Base-by-base conservation (phyloP, 2,329 filamentous ascomycete genomes). In the Ilyonectria mors-panacis region DNA sequence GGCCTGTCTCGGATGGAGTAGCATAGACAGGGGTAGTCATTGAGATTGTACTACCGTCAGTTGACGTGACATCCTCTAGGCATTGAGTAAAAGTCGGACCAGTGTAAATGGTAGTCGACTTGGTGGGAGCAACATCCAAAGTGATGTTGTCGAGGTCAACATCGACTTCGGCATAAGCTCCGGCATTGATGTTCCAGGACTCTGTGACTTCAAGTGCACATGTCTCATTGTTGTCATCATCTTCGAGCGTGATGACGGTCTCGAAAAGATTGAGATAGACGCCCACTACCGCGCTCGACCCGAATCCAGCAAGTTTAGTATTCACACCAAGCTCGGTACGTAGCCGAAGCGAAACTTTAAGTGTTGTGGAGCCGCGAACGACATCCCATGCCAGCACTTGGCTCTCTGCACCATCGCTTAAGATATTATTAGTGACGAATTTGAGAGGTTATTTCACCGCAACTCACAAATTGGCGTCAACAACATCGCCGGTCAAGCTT, bases 191-290 rank as follows among this genome's bases (percentile, higher is more conserved):
- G 9, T 65, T 55, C 63, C 56, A 59, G 33, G 23, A 44, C 48
- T 56, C 63, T 0, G 50, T 26, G 2, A n/a, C 50, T 42, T 65
- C 48, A 4, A 50, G 37, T 1, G 15, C 13, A n/a, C 63, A 65
- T 6, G 39, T 30, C 12, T 50, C 9, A 33, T 50, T 28, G 17
- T 39, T n/a, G 19, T 44, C 7, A 10, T 48, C 19, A 10, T 48
- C 15, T 4, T 48, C 30, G 21, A 65, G 39, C 17, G 21, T 17
- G 50, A 42, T 9, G 6, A 59, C 39, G 26, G 54, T 15, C 17
- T 65, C 63, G 10, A 59, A 10, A 19, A 65, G 21, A n/a, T 65
- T 65, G 48, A 60, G 39, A 44, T 65, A 65, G 7, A 65, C 42
- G 4, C 63, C 63, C 23, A 59, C n/a, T 5, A 17, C 30, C 12